phyloP scores from a whole-genome alignment of 2,329 filamentous ascomycete species.

The Talaromyces sp. region DNA sequence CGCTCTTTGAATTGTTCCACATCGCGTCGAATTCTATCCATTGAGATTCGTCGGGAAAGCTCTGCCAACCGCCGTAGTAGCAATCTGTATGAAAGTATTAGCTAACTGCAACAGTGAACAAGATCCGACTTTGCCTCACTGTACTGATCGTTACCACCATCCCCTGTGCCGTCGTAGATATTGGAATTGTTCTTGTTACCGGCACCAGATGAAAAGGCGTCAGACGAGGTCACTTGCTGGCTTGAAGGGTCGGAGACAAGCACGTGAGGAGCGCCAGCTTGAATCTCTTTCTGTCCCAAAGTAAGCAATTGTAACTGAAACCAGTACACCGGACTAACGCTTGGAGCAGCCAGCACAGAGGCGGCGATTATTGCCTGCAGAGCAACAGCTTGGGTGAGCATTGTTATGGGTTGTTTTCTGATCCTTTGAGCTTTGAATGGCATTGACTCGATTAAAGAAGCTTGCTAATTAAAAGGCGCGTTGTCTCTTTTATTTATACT shows the following conservation, averaged over 20 bases:
- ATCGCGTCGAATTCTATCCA: slow-evolving; percentile 11
- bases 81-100: not conserved
- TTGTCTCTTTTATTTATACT: not conserved
- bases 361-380: not conserved
- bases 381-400: not conserved
- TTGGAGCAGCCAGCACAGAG: slow-evolving; percentile 1
- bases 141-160: slow-evolving; percentile 7
- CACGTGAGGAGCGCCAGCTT: slow-evolving; percentile 4
- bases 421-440: not conserved
- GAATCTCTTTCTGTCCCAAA: slow-evolving; percentile 1
- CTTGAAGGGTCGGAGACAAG: slow-evolving; percentile 6
- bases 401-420: not conserved
- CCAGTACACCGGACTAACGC: not conserved
- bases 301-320: not conserved
- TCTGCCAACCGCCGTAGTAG: slow-evolving; percentile 9
- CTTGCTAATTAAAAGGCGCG: not conserved
- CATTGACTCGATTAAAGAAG: not conserved
- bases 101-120: not conserved
- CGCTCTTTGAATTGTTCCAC: slow-evolving; percentile 11
- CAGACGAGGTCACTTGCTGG: slow-evolving; percentile 8
- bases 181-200: slow-evolving; percentile 6
- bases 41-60: slow-evolving; percentile 3
- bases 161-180: slow-evolving; percentile 9
- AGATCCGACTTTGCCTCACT: not conserved
- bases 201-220: slow-evolving; percentile 5